phyloP scores from a whole-genome alignment of 2,329 filamentous ascomycete species.

The Beauveria sp. region DNA sequence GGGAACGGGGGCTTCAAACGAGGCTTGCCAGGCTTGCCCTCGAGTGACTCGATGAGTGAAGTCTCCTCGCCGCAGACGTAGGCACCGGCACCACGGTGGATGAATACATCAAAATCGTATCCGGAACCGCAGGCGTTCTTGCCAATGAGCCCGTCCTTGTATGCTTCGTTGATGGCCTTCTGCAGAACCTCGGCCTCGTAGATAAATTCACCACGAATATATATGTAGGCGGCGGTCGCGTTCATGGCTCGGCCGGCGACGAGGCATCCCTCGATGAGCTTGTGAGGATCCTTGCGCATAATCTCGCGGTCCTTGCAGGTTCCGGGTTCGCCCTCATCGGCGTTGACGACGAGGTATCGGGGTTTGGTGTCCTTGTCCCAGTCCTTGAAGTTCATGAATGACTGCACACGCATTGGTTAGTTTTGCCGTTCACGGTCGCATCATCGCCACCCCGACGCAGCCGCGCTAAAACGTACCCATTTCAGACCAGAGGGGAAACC shows the following conservation, averaged over 20 bases:
- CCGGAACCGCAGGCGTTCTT: conserved; percentile 97
- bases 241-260: conserved; percentile 98
- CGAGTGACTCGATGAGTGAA: conserved; percentile 92
- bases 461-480: conserved; percentile 62
- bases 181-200: conserved; percentile 91
- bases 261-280: conserved; percentile 94
- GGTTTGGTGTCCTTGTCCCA: conserved; percentile 98
- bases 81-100: conserved; percentile 94
- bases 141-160: conserved; percentile 87
- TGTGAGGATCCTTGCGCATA: conserved; percentile 99
- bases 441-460: conserved; percentile 10
- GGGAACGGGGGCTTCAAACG: conserved; percentile 98
- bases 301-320: conserved; percentile 99
- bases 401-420: conserved; percentile 44
- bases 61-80: conserved; percentile 99
- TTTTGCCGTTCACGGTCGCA: conserved; percentile 6
- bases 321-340: conserved; percentile 96
- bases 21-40: conserved; percentile 98
- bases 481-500: conserved; percentile 97
- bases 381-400: conserved; percentile 99
- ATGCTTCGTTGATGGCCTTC: conserved; percentile 94
- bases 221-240: conserved; percentile 96
- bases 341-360: conserved; percentile 94
- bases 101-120: conserved; percentile 95
- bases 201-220: conserved; percentile 98